Evolutionary conservation across 768 basidiomycete species (phyloP).

Genomic region (Fistulinella prunicolor): DNA sequence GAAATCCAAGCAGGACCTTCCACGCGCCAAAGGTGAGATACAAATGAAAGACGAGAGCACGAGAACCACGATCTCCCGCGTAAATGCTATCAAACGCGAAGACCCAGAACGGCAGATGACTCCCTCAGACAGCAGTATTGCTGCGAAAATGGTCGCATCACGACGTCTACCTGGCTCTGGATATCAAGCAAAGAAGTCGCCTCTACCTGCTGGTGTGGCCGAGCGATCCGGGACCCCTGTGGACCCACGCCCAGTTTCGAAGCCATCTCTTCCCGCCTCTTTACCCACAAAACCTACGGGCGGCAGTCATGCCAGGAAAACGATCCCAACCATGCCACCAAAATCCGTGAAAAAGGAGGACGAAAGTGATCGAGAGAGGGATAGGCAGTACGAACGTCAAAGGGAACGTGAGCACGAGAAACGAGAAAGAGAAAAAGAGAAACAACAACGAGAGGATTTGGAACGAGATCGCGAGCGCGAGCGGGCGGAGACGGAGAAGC

Average conservation of each 20-base stretch:
- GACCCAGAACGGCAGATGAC: conserved; percentile 22
- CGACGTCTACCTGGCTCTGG: conserved; percentile 50
- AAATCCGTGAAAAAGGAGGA: conserved; percentile 25
- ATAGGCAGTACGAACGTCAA: conserved; percentile 23
- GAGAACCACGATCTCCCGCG: conserved; percentile 29
- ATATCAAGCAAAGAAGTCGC: conserved; percentile 38
- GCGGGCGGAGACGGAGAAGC: conserved; percentile 18
- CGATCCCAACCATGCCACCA: conserved; percentile 22
- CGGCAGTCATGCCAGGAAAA: conserved; percentile 28
- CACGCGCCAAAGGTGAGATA: conserved; percentile 36
- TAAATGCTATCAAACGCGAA: conserved; percentile 30
- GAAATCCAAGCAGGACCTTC: conserved; percentile 29
- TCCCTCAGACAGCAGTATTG: conserved; percentile 12
- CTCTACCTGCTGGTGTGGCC: conserved; percentile 14
- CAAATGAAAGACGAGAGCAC: conserved; percentile 37
- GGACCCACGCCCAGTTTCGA: conserved; percentile 28
- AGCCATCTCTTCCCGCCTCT: conserved; percentile 28
- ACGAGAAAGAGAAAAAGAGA: conserved; percentile 14
- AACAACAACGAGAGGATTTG: conserved; percentile 24
- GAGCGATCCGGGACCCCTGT: conserved; percentile 26
- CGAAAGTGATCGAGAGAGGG: conserved; percentile 28
- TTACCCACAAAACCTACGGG: conserved; percentile 34
- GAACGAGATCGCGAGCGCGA: conserved; percentile 22
- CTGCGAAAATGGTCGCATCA: conserved; percentile 19
- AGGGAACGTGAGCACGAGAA: conserved; percentile 25